phyloP scores from a whole-genome alignment of 1,284 basidiomycete species.

The Trichosporon faecale region DNA sequence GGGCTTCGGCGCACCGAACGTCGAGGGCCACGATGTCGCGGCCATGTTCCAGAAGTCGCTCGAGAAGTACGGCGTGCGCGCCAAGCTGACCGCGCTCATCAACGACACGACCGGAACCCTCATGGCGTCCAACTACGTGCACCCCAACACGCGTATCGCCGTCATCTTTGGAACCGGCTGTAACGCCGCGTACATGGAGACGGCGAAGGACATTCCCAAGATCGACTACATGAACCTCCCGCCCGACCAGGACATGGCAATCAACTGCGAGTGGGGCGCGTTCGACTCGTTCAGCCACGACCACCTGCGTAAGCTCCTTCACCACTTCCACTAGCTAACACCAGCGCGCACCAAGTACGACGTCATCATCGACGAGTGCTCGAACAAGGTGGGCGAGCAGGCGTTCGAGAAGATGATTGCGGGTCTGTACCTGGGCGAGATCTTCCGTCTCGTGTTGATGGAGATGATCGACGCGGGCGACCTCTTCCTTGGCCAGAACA shows the following conservation, averaged over 20 bases:
- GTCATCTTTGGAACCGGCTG: conserved; percentile 98
- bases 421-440: conserved; percentile 94
- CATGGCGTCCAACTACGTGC: conserved; percentile 94
- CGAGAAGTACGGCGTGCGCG: conserved; percentile 62
- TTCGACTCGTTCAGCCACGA: conserved; percentile 96
- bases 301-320: conserved; percentile 62
- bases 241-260: conserved; percentile 76
- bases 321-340: conserved; percentile 12
- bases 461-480: conserved; percentile 96
- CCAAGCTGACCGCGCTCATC: conserved; percentile 78
- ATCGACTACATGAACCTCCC: conserved; percentile 69
- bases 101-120: conserved; percentile 98
- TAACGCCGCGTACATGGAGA: conserved; percentile 97
- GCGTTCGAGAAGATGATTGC: conserved; percentile 90
- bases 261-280: conserved; percentile 83
- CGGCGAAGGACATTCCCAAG: conserved; percentile 70
- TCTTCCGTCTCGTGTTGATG: conserved; percentile 86
- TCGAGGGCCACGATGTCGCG: conserved; percentile 88
- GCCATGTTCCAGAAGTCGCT: conserved; percentile 86
- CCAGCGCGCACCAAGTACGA: conserved; percentile 86
- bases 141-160: conserved; percentile 83
- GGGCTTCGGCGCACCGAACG: conserved; percentile 88
- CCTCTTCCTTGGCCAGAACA: conserved; percentile 95
- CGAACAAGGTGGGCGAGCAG: conserved; percentile 96
- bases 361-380: conserved; percentile 82